A percentile compares a stretch with the other conserved stretches of the same genome.
phyloP scores from a whole-genome alignment of 192 early-diverging fungal species.

The Backusella circina region DNA sequence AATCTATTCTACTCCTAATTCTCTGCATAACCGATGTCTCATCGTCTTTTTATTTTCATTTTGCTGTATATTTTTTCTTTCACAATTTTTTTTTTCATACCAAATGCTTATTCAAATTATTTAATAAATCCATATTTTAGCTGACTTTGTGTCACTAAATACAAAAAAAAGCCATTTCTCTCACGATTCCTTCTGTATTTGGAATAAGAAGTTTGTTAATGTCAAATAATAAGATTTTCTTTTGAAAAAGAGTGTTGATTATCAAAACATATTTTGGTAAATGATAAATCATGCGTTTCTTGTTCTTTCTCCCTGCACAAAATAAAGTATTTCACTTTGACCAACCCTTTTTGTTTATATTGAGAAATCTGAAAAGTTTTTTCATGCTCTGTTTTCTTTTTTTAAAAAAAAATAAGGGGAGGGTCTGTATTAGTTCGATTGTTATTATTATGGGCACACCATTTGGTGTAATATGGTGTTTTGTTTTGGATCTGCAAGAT shows the following conservation, averaged over 20 bases:
- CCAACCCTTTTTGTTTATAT: too few species aligned
- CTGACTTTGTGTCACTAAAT: slow-evolving; percentile 3
- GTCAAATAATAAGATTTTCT: not conserved
- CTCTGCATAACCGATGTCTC: not conserved
- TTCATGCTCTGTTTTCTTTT: not conserved
- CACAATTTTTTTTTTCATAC: not conserved
- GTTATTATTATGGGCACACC: not conserved
- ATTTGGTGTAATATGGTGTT: not conserved
- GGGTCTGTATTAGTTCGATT: not conserved
- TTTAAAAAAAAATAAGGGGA: not conserved
- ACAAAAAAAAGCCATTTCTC: not conserved
- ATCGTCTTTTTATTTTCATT: not conserved
- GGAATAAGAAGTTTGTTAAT: not conserved
- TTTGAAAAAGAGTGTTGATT: not conserved
- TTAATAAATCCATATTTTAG: slow-evolving; percentile 3
- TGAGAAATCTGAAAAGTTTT: not conserved
- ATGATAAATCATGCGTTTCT: not conserved
- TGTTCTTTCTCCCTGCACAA: not conserved
- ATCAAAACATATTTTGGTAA: not conserved
- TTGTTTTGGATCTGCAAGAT: not conserved
- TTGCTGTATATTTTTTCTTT: not conserved
- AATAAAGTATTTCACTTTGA: too few species aligned
- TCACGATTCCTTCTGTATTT: not conserved
- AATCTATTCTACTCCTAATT: not conserved
- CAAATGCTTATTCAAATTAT: not conserved